Evolutionary conservation across 2,329 filamentous ascomycete genomes (phyloP).

Genomic region (Trichophaea hybrida): DNA sequence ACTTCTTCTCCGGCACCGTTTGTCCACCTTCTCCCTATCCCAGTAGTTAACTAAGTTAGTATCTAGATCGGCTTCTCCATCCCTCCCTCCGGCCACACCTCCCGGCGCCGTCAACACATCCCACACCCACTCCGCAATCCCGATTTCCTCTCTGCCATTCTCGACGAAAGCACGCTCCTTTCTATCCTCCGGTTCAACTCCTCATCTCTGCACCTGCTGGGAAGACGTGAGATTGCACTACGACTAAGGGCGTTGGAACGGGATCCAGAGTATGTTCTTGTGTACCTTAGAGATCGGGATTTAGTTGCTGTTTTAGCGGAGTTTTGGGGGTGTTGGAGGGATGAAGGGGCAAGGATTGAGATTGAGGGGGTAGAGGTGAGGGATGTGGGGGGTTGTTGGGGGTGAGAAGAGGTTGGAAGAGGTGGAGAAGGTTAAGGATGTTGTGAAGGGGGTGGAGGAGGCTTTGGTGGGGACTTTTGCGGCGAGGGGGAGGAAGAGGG

Average conservation of each 20-base stretch:
- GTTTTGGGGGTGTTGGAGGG: neutral
- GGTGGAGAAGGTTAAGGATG: neutral
- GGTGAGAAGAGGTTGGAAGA: neutral
- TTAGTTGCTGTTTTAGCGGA: neutral
- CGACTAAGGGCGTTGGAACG: neutral
- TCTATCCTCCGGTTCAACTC: neutral
- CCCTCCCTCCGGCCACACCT: neutral
- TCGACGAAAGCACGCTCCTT: neutral
- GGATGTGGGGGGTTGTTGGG: neutral
- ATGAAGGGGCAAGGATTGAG: neutral
- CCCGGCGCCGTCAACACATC: neutral
- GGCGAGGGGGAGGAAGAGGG: too few species aligned
- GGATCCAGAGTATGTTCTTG: neutral
- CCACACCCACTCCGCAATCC: neutral
- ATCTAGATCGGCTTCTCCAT: neutral
- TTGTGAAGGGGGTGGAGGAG: too few species aligned
- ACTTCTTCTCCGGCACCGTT: neutral
- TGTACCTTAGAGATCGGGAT: neutral
- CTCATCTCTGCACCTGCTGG: neutral
- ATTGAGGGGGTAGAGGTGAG: neutral
- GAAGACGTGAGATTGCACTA: neutral
- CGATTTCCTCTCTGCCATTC: slow-evolving; percentile 1
- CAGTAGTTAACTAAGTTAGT: neutral
- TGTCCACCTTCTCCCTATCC: neutral
- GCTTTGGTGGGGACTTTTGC: too few species aligned